These are phyloP conservation scores for Sphagnum tenellum DNA, from an alignment of 225 moss, liverwort and hornwort genomes.

Conservation along the genomic window DNA sequence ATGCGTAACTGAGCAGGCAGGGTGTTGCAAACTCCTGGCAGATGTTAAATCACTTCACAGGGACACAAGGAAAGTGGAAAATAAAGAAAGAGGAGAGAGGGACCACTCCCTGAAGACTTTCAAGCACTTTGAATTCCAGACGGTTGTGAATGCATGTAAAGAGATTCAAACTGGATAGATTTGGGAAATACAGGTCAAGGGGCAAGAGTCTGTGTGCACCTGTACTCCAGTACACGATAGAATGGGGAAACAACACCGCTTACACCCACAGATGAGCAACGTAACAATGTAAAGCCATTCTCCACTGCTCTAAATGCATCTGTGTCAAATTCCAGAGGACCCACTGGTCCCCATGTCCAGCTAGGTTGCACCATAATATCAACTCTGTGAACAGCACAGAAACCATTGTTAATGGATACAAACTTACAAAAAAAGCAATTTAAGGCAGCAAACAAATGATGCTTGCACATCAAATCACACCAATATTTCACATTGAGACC, in stretches of 20 bases:
- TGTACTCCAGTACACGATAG: conserved; percentile 15
- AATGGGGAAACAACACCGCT: conserved; percentile 22
- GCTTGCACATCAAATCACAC: no score
- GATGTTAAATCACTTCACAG: not conserved
- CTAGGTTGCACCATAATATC: conserved; percentile 37
- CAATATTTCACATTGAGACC: no score
- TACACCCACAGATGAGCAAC: conserved; percentile 23
- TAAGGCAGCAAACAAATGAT: no score
- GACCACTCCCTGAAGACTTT: not conserved
- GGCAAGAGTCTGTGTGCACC: conserved; percentile 2
- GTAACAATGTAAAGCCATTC: conserved; percentile 26
- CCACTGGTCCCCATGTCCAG: conserved; percentile 33
- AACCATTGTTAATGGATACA: not conserved
- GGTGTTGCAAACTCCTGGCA: not conserved
- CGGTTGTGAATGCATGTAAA: not conserved
- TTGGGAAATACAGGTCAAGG: no score
- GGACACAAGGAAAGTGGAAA: not conserved
- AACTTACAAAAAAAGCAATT: no score
- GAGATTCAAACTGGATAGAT: no score
- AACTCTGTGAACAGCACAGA: conserved; percentile 8
- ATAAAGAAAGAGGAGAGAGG: not conserved
- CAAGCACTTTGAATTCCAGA: not conserved
- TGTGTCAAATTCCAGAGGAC: conserved; percentile 9
- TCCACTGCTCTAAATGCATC: conserved; percentile 29
- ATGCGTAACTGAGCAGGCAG: not conserved